Evolutionary conservation across 176 grass and related monocot species (phyloP).

Genomic region (bread wheat (Triticum aestivum)): IWGSC_CS_RefSeq_v2.1 NC_057812.1:695989062-695989561

Average conservation of each 20-base stretch:
- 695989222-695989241: conserved; percentile 27
- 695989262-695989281: conserved; percentile 5
- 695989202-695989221: neutral
- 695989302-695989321: neutral
- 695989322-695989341: neutral
- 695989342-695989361: neutral
- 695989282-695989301: neutral
- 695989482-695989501: neutral
- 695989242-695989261: neutral
- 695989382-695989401: neutral
- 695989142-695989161: conserved; percentile 39
- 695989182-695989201: conserved; percentile 7
- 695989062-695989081: neutral
- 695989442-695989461: neutral
- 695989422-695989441: neutral
- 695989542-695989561: neutral
- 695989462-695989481: neutral
- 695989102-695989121: conserved; percentile 14
- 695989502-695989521: neutral
- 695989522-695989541: neutral
- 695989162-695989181: conserved; percentile 14
- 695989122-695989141: neutral
- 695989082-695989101: conserved; percentile 3
- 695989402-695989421: neutral
- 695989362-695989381: neutral